Evolutionary conservation across 768 basidiomycete genomes (phyloP), one percentile per base, ranked within the genome.

Genomic region (Lactarius psammicola): DNA sequence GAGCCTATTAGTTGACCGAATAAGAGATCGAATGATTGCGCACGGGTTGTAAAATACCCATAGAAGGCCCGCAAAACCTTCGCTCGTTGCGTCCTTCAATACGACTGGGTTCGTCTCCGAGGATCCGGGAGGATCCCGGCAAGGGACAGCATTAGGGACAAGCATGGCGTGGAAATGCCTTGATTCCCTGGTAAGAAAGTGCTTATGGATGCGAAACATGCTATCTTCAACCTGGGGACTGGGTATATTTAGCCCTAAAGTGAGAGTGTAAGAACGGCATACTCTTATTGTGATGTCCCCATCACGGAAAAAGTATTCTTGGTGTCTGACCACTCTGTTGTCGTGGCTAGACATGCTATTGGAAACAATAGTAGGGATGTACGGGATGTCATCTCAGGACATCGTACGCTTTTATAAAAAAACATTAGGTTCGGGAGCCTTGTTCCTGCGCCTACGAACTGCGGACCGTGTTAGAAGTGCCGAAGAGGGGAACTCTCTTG

Each of bases 141-240:
- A 74, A 0, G 71, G 69, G 18, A 72, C 55, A 0, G 71, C 15
- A 5, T 38, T 49, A 1, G 67, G 58, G 1, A 60, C 62, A 33
- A 76, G 71, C 53, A 68, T 61, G 23, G 70, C 62, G 18, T 67
- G 66, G 72, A 88, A 87, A 33, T 75, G 79, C 0, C 74, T 59
- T 0, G 87, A 88, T 58, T 90, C 87, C 0, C 87, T 77, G n/a
- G 80, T 78, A 46, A 90, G 87, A 58, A 88, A 87, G 49, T 83
- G 84, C 0, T 82, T 79, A 64, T 88, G 87, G 0, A 90, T 79
- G 0, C 82, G 76, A 67, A 86, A 89, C 0, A 83, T 75, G 4
- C 78, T 74, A 60, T 85, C 80, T 56, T 86, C 85, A 15, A 84
- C 84, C 87, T 89, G 30, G 31, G 9, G 18, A 49, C 49, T 23